Evolutionary conservation across 2,329 filamentous ascomycete species (phyloP).

Genomic region (Pseudogymnoascus sp.): DNA sequence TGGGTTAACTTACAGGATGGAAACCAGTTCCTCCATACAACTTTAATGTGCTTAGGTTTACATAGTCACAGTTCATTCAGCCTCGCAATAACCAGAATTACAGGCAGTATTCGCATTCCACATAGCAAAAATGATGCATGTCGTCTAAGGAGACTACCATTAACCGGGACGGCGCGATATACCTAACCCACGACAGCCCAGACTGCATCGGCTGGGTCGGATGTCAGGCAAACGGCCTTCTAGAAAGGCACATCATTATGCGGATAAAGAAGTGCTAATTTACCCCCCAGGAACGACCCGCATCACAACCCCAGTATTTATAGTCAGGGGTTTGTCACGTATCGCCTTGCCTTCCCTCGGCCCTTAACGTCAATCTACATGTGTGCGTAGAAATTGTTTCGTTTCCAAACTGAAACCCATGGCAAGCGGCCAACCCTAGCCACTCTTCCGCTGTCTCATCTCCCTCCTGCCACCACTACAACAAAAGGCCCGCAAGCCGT

Average conservation of each 20-base stretch:
- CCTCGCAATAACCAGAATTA: background rate
- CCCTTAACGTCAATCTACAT: background rate
- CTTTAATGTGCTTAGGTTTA: background rate
- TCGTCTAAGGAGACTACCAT: background rate
- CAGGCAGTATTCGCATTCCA: background rate
- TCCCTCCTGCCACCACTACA: background rate
- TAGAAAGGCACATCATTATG: conserved; percentile 3
- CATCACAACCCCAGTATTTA: conserved; percentile 3
- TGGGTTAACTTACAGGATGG: background rate
- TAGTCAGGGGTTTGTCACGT: background rate
- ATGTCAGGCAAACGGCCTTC: conserved; percentile 3
- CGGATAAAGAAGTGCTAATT: background rate
- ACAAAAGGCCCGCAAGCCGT: background rate
- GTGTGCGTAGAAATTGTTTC: background rate
- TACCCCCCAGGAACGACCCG: background rate
- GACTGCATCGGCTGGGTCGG: conserved; percentile 5
- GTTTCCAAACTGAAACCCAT: conserved; percentile 3
- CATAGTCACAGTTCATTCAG: background rate
- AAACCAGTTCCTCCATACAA: background rate
- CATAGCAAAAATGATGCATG: background rate
- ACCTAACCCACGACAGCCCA: conserved; percentile 5
- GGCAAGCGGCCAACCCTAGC: background rate
- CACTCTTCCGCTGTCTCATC: background rate
- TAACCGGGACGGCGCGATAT: background rate
- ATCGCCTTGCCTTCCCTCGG: background rate